Evolutionary conservation across 2,329 filamentous ascomycete genomes (phyloP).

Genomic region (Fusarium sp.): DNA sequence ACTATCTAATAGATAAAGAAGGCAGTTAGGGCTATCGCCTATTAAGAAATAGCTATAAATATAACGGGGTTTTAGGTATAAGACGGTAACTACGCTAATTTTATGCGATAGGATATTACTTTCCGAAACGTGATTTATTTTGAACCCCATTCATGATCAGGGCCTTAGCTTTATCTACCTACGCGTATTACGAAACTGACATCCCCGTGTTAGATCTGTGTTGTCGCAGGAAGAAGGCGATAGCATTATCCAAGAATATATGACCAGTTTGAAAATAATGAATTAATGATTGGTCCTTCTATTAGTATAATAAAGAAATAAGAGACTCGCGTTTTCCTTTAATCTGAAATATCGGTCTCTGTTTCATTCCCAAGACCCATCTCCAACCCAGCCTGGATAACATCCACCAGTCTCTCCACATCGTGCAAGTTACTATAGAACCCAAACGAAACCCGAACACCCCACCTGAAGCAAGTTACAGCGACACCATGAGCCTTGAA

Average conservation of each 20-base stretch:
- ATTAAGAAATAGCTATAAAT: too few species aligned
- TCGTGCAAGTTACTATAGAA: conserved; percentile 19
- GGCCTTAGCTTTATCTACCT: neutral
- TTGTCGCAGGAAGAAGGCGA: neutral
- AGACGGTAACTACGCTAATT: too few species aligned
- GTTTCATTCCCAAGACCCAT: neutral
- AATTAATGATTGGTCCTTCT: neutral
- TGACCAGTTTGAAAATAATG: too few species aligned
- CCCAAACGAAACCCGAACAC: conserved; percentile 41
- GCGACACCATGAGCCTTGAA: conserved; percentile 25
- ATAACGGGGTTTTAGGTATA: too few species aligned
- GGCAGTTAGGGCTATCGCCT: too few species aligned
- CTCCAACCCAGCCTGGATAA: neutral
- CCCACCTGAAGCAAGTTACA: conserved; percentile 42
- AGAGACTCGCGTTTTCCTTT: neutral
- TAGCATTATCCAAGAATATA: neutral
- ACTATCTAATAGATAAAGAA: too few species aligned
- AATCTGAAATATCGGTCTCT: neutral
- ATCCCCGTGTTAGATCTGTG: neutral
- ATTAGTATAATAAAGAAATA: neutral
- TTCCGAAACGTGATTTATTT: too few species aligned
- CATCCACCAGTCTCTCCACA: neutral
- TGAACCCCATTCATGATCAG: too few species aligned
- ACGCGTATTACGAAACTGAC: neutral
- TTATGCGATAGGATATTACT: too few species aligned